phyloP scores from a whole-genome alignment of 1,284 basidiomycete genomes.

The Mycosarcoma maydis region DNA sequence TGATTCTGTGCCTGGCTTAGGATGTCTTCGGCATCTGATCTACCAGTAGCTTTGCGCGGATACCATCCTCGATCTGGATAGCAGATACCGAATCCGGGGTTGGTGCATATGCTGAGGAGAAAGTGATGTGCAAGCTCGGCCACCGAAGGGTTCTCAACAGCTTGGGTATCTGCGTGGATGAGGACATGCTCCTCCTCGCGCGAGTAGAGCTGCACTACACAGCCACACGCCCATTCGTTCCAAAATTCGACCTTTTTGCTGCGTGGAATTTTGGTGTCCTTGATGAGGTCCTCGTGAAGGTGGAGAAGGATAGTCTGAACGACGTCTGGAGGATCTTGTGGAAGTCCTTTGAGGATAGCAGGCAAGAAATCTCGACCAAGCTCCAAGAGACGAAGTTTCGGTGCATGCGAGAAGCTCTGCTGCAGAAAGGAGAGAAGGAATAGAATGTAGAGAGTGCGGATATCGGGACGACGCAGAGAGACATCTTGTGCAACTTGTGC shows the following conservation, averaged over 20 bases:
- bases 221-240: constrained; percentile 57
- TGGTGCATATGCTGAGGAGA: constrained; percentile 83
- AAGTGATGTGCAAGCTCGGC: constrained; percentile 88
- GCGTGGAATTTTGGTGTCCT: constrained; percentile 52
- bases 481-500: constrained; percentile 30
- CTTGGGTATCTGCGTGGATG: constrained; percentile 24
- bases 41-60: constrained; percentile 65
- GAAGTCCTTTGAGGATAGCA: constrained; percentile 48
- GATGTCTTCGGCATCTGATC: neutral
- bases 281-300: constrained; percentile 58
- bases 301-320: constrained; percentile 56
- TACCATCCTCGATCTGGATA: constrained; percentile 93
- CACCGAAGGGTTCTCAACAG: constrained; percentile 64
- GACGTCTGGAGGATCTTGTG: constrained; percentile 51
- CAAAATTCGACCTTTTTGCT: constrained; percentile 55
- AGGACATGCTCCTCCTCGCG: constrained; percentile 51
- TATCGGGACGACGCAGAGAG: constrained; percentile 53
- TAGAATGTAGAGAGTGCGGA: constrained; percentile 61
- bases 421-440: constrained; percentile 58
- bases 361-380: constrained; percentile 53
- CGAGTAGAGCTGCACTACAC: constrained; percentile 54
- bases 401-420: constrained; percentile 44
- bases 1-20: constrained; percentile 23
- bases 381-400: constrained; percentile 44
- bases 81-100: constrained; percentile 83